Evolutionary conservation across 345 rosid genomes (phyloP), one percentile per base, ranked within the genome.

Genomic region (Dipteronia sinensis): DNA sequence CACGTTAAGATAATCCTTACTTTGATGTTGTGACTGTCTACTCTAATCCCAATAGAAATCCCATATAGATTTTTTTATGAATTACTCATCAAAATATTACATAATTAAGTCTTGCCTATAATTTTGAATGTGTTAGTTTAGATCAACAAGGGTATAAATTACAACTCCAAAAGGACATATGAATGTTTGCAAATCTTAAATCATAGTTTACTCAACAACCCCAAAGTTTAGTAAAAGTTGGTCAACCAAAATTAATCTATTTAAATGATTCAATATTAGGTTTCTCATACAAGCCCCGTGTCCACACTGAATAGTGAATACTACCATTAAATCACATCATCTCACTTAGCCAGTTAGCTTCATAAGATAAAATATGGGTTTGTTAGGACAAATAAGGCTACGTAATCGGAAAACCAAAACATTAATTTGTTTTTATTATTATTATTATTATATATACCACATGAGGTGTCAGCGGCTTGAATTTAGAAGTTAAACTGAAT

Each of bases 311-410:
- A 34, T 34, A 34, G 4, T 3, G 20, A 49, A 58, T 47, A 55
- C 19, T 58, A 66, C 53, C 53, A 11, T n/a, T 31, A 22, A 4
- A 68, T n/a, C 31, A 2, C 44, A 55, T 17, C 23, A 17, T 71
- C 16, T 9, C 20, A 16, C 51, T 20, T 44, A 15, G n/a, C 23
- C 4, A 8, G 2, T 15, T 15, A 31, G 38, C 38, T 4, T 34
- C 6, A 34, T 34, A 34, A 34, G 38, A 34, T 34, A 73, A 62
- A 58, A 72, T 72, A 31, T 56, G 23, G 74, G 47, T 51, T 55
- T 22, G 9, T 69, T 46, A 67, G 25, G n/a, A 58, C 55, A 11
- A 20, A 44, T 11, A 49, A 17, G 10, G 64, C 27, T 46, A 46
- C 56, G 46, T 12, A 20, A 44, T 1, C 25, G 23, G 8, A 44